These are phyloP conservation scores for Hypholoma fasciculare DNA, from an alignment of 768 basidiomycete species.

Conservation along the genomic window DNA sequence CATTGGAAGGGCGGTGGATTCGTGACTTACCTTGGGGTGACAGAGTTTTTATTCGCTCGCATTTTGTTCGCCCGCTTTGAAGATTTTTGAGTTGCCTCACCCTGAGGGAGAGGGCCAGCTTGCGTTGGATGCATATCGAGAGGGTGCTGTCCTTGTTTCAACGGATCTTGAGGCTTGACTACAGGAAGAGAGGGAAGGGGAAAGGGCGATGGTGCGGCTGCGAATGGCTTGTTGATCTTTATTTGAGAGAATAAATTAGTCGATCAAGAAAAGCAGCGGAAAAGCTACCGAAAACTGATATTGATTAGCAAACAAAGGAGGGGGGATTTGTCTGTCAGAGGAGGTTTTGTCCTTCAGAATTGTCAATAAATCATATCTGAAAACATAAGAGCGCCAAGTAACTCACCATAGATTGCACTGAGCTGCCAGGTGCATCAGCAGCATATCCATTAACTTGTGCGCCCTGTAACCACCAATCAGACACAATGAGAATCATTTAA, in stretches of 20 bases:
- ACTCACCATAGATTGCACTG: no score
- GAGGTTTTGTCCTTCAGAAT: not conserved
- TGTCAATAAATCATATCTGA: no score
- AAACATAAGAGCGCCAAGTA: no score
- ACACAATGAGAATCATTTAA: not conserved
- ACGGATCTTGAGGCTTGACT: constrained; percentile 6
- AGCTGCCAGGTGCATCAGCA: no score
- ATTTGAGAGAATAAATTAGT: not conserved
- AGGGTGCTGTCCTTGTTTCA: constrained; percentile 3
- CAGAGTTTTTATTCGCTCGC: constrained; percentile 8
- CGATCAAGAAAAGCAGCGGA: constrained; percentile 1
- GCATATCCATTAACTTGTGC: no score
- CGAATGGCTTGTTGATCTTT: constrained; percentile 2
- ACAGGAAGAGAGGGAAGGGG: constrained; percentile 3
- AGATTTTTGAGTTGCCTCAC: constrained; percentile 9
- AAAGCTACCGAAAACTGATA: constrained; percentile 10
- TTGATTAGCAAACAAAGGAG: not conserved
- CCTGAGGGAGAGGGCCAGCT: constrained; percentile 2
- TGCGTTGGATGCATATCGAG: not conserved
- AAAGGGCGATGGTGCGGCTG: not conserved
- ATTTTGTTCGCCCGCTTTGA: constrained; percentile 7
- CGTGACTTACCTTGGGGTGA: constrained; percentile 7
- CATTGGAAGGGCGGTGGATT: constrained; percentile 2
- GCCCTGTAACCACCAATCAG: not conserved
- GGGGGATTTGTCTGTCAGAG: constrained; percentile 11